phyloP scores from a whole-genome alignment of 2,329 filamentous ascomycete genomes.

The Penicillium sp. region DNA sequence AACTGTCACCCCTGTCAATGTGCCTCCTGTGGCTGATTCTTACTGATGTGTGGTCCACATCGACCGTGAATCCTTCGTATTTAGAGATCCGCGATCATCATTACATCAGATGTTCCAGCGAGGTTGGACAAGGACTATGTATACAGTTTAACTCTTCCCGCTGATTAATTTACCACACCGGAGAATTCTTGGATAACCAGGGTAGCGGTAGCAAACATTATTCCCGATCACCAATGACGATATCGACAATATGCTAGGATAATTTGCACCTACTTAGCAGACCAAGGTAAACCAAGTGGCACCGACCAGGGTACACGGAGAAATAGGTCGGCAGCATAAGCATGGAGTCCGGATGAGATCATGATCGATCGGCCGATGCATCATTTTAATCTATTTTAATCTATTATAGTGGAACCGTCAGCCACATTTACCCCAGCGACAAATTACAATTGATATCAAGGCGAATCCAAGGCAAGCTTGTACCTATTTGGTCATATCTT shows the following conservation, averaged over 20 bases:
- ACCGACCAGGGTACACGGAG: not conserved
- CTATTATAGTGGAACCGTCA: slow-evolving; percentile 24
- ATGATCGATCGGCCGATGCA: slow-evolving; percentile 21
- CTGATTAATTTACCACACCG: not conserved
- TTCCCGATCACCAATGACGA: not conserved
- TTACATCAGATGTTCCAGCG: slow-evolving; percentile 17
- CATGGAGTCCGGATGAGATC: slow-evolving; percentile 21
- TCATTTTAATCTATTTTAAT: slow-evolving; percentile 27
- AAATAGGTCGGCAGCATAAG: no score
- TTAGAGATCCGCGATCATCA: slow-evolving; percentile 12
- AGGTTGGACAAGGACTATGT: slow-evolving; percentile 10
- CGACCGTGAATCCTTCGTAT: slow-evolving; percentile 2
- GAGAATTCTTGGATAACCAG: not conserved
- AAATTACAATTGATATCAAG: slow-evolving; percentile 16
- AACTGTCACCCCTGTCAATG: slow-evolving; percentile 12
- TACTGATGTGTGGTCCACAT: not conserved
- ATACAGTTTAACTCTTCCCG: not conserved
- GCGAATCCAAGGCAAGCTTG: slow-evolving; percentile 7
- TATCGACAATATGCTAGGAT: not conserved
- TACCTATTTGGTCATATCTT: not conserved
- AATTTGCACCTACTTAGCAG: not conserved
- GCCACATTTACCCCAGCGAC: slow-evolving; percentile 21
- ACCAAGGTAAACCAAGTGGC: not conserved
- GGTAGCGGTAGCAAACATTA: not conserved
- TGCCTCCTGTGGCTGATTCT: slow-evolving; percentile 15